These are phyloP conservation scores for Leccinellum rugosiceps DNA, from an alignment of 768 basidiomycete genomes.

Conservation along the genomic window DNA sequence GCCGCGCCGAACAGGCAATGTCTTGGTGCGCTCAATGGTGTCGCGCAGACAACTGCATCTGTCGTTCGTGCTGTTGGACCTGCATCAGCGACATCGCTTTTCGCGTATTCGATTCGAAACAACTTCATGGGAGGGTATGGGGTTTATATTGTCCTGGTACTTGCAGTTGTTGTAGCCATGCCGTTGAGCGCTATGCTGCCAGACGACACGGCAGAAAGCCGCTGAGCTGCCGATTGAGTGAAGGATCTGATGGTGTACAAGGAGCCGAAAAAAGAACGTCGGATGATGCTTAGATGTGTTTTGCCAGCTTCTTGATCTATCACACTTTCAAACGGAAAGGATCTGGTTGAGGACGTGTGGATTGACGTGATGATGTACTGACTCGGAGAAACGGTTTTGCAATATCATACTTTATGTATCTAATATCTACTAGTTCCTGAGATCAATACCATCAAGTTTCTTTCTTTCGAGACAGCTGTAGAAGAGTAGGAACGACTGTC, in stretches of 20 bases:
- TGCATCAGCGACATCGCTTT: constrained; percentile 31
- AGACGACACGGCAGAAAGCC: constrained; percentile 13
- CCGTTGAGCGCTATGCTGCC: constrained; percentile 24
- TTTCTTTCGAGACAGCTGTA: no score
- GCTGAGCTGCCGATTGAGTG: constrained; percentile 15
- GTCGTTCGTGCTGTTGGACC: constrained; percentile 34
- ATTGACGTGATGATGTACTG: constrained; percentile 1
- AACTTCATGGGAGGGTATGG: constrained; percentile 36
- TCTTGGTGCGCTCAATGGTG: constrained; percentile 68
- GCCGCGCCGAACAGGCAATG: constrained; percentile 63
- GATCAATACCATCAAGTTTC: no score
- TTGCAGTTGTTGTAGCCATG: constrained; percentile 11
- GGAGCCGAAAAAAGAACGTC: neutral
- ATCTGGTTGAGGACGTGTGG: neutral
- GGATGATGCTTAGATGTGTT: constrained; percentile 9
- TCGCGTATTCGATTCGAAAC: constrained; percentile 35
- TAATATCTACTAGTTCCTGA: constrained; percentile 15
- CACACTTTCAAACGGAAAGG: constrained; percentile 3
- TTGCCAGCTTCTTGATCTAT: constrained; percentile 9
- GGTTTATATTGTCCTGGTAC: constrained; percentile 32
- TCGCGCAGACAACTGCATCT: constrained; percentile 30
- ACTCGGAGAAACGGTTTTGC: neutral
- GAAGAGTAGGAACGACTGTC: no score
- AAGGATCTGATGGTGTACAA: neutral
- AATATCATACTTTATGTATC: constrained; percentile 24